Percentiles rank a stretch among this genome's conserved stretches.
Conservation (phyloP, 2,329 filamentous ascomycete genomes). For the Trichoderma aggressivum region DNA sequence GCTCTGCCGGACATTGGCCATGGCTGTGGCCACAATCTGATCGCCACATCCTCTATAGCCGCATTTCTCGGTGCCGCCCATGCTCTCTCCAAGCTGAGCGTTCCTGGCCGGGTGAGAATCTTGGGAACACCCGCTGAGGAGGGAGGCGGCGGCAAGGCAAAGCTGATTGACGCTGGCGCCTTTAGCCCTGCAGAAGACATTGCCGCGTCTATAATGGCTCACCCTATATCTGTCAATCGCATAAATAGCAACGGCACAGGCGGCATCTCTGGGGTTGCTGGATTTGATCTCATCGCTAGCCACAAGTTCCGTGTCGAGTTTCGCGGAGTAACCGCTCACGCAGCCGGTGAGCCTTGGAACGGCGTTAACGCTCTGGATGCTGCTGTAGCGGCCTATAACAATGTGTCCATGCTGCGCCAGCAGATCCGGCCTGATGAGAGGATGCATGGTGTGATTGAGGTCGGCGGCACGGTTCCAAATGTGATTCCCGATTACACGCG, state of each 20-base stretch:
- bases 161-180: conserved; percentile 30
- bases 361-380: conserved; percentile 40
- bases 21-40: conserved; percentile 46
- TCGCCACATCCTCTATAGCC: conserved; percentile 40
- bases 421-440: conserved; percentile 37
- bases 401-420: conserved; percentile 37
- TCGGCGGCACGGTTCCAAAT: conserved; percentile 38
- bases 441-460: conserved; percentile 37
- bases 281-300: conserved; percentile 32
- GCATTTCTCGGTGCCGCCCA: conserved; percentile 39
- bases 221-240: conserved; percentile 21
- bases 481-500: conserved; percentile 39
- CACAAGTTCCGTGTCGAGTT: conserved; percentile 34
- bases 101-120: conserved; percentile 37
- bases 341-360: conserved; percentile 36
- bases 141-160: conserved; percentile 40
- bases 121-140: conserved; percentile 45
- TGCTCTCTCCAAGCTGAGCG: conserved; percentile 30
- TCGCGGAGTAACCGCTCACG: conserved; percentile 34
- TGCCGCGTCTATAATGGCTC: conserved; percentile 32
- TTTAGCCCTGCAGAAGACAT: conserved; percentile 25
- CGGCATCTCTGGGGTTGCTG: conserved; percentile 25
- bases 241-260: neutral
- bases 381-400: conserved; percentile 34
- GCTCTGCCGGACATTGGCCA: conserved; percentile 46